These are phyloP conservation scores for Posidonia australis DNA, from an alignment of 106 monocot species.

Conservation along the genomic window DNA sequence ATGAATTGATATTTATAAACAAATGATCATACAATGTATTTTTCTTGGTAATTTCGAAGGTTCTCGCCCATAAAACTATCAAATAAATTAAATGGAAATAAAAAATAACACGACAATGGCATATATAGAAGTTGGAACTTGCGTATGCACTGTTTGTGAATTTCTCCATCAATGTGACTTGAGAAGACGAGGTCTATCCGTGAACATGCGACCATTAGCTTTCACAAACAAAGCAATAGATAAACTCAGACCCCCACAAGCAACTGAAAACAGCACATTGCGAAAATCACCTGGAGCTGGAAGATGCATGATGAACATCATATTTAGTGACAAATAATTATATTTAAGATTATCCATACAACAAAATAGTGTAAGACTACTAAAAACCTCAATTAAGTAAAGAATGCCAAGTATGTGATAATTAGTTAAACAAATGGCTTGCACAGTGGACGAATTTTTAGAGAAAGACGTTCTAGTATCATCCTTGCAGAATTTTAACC, in stretches of 20 bases:
- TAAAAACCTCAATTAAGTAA: too few relatives aligned
- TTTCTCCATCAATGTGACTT: conserved; percentile 23
- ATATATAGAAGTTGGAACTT: not conserved
- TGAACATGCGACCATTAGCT: conserved; percentile 64
- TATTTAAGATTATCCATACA: too few relatives aligned
- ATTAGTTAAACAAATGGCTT: too few relatives aligned
- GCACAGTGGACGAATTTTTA: too few relatives aligned
- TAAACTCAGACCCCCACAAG: conserved; percentile 57
- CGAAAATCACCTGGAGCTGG: conserved; percentile 44
- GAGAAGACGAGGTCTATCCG: conserved; percentile 61
- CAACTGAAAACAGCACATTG: conserved; percentile 44
- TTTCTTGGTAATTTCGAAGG: too few relatives aligned
- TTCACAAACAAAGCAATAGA: conserved; percentile 51
- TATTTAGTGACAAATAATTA: too few relatives aligned
- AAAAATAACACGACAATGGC: not conserved
- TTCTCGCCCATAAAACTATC: not conserved
- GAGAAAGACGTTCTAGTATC: too few relatives aligned
- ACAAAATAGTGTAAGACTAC: too few relatives aligned
- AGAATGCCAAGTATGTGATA: too few relatives aligned
- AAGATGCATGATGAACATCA: not conserved
- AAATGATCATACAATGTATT: too few relatives aligned
- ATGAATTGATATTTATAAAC: too few relatives aligned
- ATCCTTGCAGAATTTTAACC: too few relatives aligned
- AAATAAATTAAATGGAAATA: not conserved
- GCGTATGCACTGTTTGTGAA: not conserved